Evolutionary conservation across 2,329 filamentous ascomycete species (phyloP), one percentile per base, ranked within the genome.

Genomic region (Paramyrothecium roridum): DNA sequence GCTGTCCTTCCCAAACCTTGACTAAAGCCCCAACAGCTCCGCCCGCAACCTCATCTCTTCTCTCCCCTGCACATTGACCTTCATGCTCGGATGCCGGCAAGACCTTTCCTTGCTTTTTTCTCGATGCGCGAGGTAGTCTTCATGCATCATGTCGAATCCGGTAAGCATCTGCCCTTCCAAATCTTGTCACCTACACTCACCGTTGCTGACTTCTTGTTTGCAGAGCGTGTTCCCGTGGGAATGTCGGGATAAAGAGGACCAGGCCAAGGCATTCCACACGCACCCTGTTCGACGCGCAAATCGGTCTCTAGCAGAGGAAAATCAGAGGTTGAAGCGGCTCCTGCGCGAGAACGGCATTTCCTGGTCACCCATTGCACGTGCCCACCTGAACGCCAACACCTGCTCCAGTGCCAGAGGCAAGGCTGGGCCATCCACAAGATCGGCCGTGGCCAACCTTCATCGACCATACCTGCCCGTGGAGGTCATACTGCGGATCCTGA

Each of bases 281-380:
- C 68, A 75, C 33, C 79, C 79, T 33, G 67, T 80, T n/a, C 79
- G 79, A 26, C 67, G 67, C 54, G 71, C 75, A 59, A 80, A 80
- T 52, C 71, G 73, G 59, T 65, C 69, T 50, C 72, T 83, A 3
- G 58, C 69, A 16, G 76, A 80, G 19, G 80, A 83, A 65, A 82
- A 81, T 56, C 52, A 76, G 64, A 67, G 64, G 34, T 69, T 83
- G 50, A 83, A 83, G 67, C 73, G 73, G 45, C 73, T 83, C 8
- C 69, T 83, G 34, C 78, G 79, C 23, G 75, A 81, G 56, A 77
- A 81, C 62, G 76, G 76, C 34, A 80, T 83, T 56, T 69, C 77
- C 3, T 83, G 80, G 80, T 79, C 76, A 4, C 64, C 73, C 8
- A 56, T 70, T 52, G 65, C 71, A 7, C 68, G 67, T 53, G 69